Evolutionary conservation across 805 yeast species (phyloP).

Genomic region (Wickerhamomyces subpelliculosus): DNA sequence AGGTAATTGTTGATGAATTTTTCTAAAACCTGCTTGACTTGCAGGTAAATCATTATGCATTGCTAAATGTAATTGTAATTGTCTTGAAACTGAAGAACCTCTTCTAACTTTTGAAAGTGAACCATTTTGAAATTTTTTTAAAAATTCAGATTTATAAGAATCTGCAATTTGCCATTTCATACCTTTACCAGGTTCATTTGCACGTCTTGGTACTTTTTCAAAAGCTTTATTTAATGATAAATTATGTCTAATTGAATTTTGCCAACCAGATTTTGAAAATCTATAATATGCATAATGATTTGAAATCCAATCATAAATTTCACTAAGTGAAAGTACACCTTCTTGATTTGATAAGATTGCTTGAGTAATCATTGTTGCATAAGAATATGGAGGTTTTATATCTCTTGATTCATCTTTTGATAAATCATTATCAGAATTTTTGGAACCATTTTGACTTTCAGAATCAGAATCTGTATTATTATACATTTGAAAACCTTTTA

Average conservation of each 20-base stretch:
- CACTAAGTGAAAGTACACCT: constrained; percentile 83
- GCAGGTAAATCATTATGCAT: constrained; percentile 34
- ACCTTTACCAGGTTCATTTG: constrained; percentile 97
- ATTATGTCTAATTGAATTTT: constrained; percentile 94
- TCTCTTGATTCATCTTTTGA: constrained; percentile 89
- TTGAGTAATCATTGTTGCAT: constrained; percentile 98
- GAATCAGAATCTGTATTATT: background rate
- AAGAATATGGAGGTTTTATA: constrained; percentile 93
- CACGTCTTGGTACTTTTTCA: constrained; percentile 92
- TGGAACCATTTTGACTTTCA: constrained; percentile 1
- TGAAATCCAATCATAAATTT: constrained; percentile 88
- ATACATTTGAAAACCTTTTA: constrained; percentile 2
- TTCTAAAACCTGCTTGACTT: constrained; percentile 22
- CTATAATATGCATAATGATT: constrained; percentile 87
- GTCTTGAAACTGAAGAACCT: constrained; percentile 77
- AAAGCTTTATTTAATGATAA: constrained; percentile 92
- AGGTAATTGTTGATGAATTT: constrained; percentile 27
- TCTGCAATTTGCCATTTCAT: constrained; percentile 98
- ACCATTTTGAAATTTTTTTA: constrained; percentile 74
- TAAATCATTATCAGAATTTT: constrained; percentile 58
- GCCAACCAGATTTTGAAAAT: constrained; percentile 95
- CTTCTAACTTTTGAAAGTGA: constrained; percentile 66
- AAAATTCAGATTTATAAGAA: constrained; percentile 73
- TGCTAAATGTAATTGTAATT: constrained; percentile 65
- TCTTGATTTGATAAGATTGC: constrained; percentile 86